Conservation (phyloP, 305 asterid species). For the Ruellia speciosa region DNA sequence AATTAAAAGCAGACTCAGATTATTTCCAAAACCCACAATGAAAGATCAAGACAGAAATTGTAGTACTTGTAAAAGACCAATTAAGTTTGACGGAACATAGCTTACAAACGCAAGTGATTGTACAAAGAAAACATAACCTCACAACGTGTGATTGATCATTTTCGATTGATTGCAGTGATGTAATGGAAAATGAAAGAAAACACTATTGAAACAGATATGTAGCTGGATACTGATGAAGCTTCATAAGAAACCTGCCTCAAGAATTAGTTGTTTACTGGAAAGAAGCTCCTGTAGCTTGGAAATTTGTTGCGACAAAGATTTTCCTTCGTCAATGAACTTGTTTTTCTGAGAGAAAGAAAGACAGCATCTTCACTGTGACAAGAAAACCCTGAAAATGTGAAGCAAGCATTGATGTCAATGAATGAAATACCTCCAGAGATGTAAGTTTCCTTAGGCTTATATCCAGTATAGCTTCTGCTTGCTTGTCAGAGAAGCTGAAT, state of each 20-base stretch:
- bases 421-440: constrained; percentile 67
- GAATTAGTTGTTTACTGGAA: constrained; percentile 67
- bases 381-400: constrained; percentile 9
- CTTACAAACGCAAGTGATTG: constrained; percentile 5
- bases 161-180: constrained; percentile 3
- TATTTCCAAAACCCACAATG: constrained; percentile 15
- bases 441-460: constrained; percentile 90
- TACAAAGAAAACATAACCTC: background rate
- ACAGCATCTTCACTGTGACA: constrained; percentile 17
- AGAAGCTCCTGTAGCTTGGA: constrained; percentile 72
- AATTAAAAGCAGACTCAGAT: constrained; percentile 3
- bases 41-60: background rate
- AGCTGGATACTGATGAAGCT: constrained; percentile 15
- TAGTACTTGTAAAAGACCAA: background rate
- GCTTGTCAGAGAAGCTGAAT: constrained; percentile 79
- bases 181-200: constrained; percentile 15
- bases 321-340: constrained; percentile 75
- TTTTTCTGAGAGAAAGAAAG: constrained; percentile 55
- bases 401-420: constrained; percentile 20
- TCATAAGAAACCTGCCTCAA: constrained; percentile 45
- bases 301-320: constrained; percentile 63
- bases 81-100: background rate
- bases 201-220: constrained; percentile 8
- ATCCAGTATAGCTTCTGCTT: constrained; percentile 93
- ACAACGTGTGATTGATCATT: constrained; percentile 14